Evolutionary conservation across 495 filamentous ascomycete species (phyloP).

Genomic region (Aspergillus kassunensis): DNA sequence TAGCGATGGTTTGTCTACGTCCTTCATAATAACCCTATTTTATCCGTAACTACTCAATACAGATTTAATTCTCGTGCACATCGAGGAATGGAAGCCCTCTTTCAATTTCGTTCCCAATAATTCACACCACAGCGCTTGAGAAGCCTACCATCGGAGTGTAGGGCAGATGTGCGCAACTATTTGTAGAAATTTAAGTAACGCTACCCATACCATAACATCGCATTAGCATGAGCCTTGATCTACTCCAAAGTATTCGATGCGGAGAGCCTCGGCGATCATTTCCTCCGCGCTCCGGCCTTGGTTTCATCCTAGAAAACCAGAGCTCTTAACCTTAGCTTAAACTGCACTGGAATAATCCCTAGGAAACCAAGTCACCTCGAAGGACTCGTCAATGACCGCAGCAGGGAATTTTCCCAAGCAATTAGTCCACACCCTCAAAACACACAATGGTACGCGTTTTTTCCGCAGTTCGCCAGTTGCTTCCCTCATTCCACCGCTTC

Average conservation of each 20-base stretch:
- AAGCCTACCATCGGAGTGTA: too few relatives aligned
- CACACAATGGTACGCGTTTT: conserved; percentile 37
- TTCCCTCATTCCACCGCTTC: neutral
- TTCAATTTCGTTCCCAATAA: too few relatives aligned
- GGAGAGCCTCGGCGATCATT: neutral
- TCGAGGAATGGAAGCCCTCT: too few relatives aligned
- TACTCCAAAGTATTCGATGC: too few relatives aligned
- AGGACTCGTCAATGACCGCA: conserved; percentile 26
- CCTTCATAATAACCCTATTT: conserved; percentile 48
- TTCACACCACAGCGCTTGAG: too few relatives aligned
- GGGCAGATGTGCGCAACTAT: too few relatives aligned
- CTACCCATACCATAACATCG: too few relatives aligned
- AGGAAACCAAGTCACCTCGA: neutral
- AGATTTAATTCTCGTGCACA: conserved; percentile 25
- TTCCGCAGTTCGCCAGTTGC: neutral
- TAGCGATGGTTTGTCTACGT: conserved; percentile 49
- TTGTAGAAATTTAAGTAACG: too few relatives aligned
- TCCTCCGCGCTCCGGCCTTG: neutral
- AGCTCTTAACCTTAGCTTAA: neutral
- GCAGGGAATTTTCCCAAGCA: conserved; percentile 30
- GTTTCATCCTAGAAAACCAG: too few relatives aligned
- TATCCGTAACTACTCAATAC: conserved; percentile 41
- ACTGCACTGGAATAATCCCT: neutral
- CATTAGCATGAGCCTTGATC: too few relatives aligned
- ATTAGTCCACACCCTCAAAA: conserved; percentile 43